Evolutionary conservation across 2,329 filamentous ascomycete genomes (phyloP).

Genomic region (Exophiala spinifera): DNA sequence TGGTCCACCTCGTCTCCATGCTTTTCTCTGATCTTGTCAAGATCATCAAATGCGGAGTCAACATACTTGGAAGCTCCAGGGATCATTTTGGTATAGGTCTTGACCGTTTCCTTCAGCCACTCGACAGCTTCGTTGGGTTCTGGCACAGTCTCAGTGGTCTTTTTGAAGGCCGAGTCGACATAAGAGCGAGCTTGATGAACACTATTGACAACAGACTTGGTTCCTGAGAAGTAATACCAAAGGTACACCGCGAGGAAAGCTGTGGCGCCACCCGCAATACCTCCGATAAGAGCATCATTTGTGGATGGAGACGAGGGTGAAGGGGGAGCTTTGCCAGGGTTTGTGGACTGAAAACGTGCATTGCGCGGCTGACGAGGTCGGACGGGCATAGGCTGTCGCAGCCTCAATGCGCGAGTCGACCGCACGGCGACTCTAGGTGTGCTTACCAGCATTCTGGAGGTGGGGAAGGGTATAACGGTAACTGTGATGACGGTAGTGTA

Average conservation of each 20-base stretch:
- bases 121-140: slow-evolving; percentile 64
- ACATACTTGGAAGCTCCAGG: slow-evolving; percentile 68
- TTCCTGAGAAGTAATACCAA: slow-evolving; percentile 55
- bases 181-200: slow-evolving; percentile 58
- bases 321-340: background rate
- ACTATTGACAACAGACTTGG: slow-evolving; percentile 47
- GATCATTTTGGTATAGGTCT: slow-evolving; percentile 68
- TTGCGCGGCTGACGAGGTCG: slow-evolving; percentile 10
- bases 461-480: background rate
- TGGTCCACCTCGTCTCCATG: slow-evolving; percentile 68
- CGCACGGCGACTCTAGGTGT: slow-evolving; percentile 18
- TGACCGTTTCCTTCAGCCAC: slow-evolving; percentile 63
- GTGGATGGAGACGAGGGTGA: slow-evolving; percentile 5
- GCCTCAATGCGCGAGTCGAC: slow-evolving; percentile 16
- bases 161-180: slow-evolving; percentile 58
- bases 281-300: slow-evolving; percentile 45
- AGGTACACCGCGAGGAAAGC: slow-evolving; percentile 49
- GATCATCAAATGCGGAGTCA: slow-evolving; percentile 66
- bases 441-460: slow-evolving; percentile 14
- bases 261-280: slow-evolving; percentile 48
- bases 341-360: slow-evolving; percentile 17
- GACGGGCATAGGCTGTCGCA: slow-evolving; percentile 5
- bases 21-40: slow-evolving; percentile 64
- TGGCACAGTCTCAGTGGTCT: slow-evolving; percentile 61
- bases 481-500: background rate